Base-by-base conservation (phyloP, 2,329 filamentous ascomycete genomes). In the Corynespora cassiicola region DNA sequence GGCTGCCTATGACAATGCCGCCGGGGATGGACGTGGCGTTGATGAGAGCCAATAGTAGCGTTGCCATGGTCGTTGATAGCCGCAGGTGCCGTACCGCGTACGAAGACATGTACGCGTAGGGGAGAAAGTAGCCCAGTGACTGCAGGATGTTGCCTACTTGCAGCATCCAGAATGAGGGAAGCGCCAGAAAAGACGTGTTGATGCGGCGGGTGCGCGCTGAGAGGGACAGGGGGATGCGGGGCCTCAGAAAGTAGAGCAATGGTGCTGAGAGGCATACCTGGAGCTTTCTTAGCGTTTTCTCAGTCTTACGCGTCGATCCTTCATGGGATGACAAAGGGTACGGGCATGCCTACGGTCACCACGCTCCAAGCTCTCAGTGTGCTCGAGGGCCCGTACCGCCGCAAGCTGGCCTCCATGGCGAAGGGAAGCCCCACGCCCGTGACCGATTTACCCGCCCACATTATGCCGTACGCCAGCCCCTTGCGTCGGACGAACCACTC, bases 401-500 rank as follows among this genome's bases (percentile, higher is more conserved):
- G 43, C 3, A 76, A 49, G n/a, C 73, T 52, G 8, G 56, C 58
- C 27, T 73, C 60, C 33, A 75, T 54, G 3, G 66, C 45, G 12
- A 77, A 56, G 1, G 75, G 75, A 25, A 77, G 61, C 2, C 68
- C 55, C 4, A 72, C 65, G 1, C 75, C 74, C 1, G 68, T 68
- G 6, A 69, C 51, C 2, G 73, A 74, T 15, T 56, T 53, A 3
- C 54, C 60, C 5, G 52, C 52, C 74, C 77, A 81, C 73, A 85
- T 80, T 37, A 83, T 75, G 10, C 83, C 83, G 48, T 79, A 81
- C 1, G 81, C 81, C 16, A 84, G 63, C 1, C 81, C 79, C 34
- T 80, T 80, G 16, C 75, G 73, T 20, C 68, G 69, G 15, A 79
- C 69, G 55, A 84, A 85, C 80, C 80, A 85, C 54, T 84, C 76